A percentile compares a stretch with the other conserved stretches of the same genome.
These are phyloP conservation scores for Herpomyces periplanetae DNA, from an alignment of 2,329 filamentous ascomycete genomes.

Conservation along the genomic window DNA sequence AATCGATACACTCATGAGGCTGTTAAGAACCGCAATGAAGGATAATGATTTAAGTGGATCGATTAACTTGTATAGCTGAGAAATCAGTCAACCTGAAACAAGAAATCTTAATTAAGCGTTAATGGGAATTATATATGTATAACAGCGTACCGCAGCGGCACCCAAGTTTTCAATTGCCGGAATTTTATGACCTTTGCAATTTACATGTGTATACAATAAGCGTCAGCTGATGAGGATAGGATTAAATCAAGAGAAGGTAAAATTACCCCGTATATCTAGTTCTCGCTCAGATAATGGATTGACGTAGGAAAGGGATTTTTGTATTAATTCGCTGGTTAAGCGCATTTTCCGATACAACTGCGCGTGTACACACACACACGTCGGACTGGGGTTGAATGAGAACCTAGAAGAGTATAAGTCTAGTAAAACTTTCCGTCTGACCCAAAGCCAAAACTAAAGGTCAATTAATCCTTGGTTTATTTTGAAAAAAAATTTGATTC, in stretches of 20 bases:
- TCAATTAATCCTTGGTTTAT: no score
- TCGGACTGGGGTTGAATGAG: no score
- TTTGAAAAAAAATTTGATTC: no score
- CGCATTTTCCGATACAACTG: no score
- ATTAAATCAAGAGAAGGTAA: slow-evolving; percentile 15
- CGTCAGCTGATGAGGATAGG: not conserved
- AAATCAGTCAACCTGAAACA: not conserved
- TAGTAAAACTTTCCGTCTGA: no score
- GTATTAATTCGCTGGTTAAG: slow-evolving; percentile 76
- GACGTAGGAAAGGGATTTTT: slow-evolving; percentile 79
- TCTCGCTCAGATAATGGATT: slow-evolving; percentile 96
- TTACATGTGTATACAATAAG: slow-evolving; percentile 6
- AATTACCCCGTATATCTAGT: slow-evolving; percentile 94
- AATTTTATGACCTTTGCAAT: slow-evolving; percentile 67
- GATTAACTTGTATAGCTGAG: slow-evolving; percentile 3
- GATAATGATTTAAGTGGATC: slow-evolving; percentile 1
- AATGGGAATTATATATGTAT: slow-evolving; percentile 1
- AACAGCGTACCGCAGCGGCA: slow-evolving; percentile 32
- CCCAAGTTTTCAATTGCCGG: slow-evolving; percentile 89
- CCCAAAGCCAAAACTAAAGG: no score
- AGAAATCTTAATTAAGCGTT: not conserved
- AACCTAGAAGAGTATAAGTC: no score
- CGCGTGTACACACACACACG: no score
- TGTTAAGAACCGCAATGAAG: slow-evolving; percentile 7
- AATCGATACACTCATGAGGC: slow-evolving; percentile 87